These are phyloP conservation scores for Microcyclospora pomicola DNA, from an alignment of 2,329 filamentous ascomycete genomes.

Conservation along the genomic window DNA sequence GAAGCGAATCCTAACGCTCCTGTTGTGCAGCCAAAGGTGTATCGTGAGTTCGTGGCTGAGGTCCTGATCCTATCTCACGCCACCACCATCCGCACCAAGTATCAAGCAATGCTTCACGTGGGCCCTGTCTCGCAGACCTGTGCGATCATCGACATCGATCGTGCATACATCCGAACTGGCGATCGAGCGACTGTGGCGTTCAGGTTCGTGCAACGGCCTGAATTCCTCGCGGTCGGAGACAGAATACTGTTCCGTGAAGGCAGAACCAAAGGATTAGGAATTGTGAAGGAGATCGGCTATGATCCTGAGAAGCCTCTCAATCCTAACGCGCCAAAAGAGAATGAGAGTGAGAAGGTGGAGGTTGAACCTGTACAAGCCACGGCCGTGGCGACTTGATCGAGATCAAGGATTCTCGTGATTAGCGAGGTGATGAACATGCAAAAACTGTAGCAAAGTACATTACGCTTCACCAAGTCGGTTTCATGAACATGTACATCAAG, in stretches of 20 bases:
- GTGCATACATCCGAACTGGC: conserved; percentile 86
- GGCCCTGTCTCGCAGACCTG: conserved; percentile 92
- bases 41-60: conserved; percentile 46
- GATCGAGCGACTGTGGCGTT: conserved; percentile 92
- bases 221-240: conserved; percentile 81
- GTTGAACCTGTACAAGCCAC: conserved; percentile 1
- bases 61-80: conserved; percentile 91
- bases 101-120: conserved; percentile 96
- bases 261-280: conserved; percentile 84
- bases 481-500: too few species aligned
- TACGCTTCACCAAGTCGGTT: too few species aligned
- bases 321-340: conserved; percentile 20
- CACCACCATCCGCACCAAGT: conserved; percentile 91
- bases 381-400: background rate
- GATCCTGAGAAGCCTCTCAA: conserved; percentile 45
- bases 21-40: conserved; percentile 36
- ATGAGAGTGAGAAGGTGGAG: conserved; percentile 8
- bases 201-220: conserved; percentile 82
- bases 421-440: too few species aligned
- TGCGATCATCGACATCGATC: conserved; percentile 91
- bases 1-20: conserved; percentile 41
- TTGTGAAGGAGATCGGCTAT: conserved; percentile 84
- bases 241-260: conserved; percentile 87
- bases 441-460: too few species aligned
- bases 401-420: background rate